Evolutionary conservation across 2,329 filamentous ascomycete genomes (phyloP).

Genomic region (Xylaria sp.): DNA sequence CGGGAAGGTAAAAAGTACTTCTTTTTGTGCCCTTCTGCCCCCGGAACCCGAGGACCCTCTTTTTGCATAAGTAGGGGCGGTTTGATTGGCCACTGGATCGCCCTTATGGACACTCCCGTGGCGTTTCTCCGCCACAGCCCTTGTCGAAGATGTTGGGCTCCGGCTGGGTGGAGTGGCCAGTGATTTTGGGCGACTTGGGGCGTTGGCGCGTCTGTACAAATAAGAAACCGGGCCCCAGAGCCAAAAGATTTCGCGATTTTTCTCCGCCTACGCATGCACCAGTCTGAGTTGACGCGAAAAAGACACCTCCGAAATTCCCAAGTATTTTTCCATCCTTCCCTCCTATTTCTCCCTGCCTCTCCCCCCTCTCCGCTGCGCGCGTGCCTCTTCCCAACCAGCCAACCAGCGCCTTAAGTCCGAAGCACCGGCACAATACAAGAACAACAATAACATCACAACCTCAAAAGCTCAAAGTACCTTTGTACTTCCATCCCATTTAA

Average conservation of each 20-base stretch:
- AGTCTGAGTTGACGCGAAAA: conserved; percentile 45
- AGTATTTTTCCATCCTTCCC: conserved; percentile 52
- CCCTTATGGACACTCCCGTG: conserved; percentile 36
- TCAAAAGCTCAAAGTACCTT: conserved; percentile 37
- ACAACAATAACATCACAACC: conserved; percentile 37
- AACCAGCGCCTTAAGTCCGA: conserved; percentile 45
- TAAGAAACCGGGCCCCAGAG: conserved; percentile 55
- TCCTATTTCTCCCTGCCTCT: conserved; percentile 51
- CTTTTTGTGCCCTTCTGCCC: conserved; percentile 19
- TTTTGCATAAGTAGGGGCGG: conserved; percentile 11
- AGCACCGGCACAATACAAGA: conserved; percentile 40
- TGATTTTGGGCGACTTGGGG: conserved; percentile 47
- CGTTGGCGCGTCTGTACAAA: conserved; percentile 55
- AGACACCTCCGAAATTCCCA: conserved; percentile 51
- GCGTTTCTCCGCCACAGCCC: conserved; percentile 37
- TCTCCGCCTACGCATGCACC: conserved; percentile 43
- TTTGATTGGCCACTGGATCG: conserved; percentile 39
- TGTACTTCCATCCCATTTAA: conserved; percentile 42
- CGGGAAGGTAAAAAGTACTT: conserved; percentile 19
- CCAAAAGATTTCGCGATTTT: conserved; percentile 53
- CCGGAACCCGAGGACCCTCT: conserved; percentile 37
- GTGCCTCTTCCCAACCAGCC: conserved; percentile 39
- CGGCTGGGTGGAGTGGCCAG: conserved; percentile 43
- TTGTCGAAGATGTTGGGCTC: conserved; percentile 40
- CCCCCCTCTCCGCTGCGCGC: conserved; percentile 38